Percentiles rank a stretch among this genome's conserved stretches.
Evolutionary conservation across 1,284 basidiomycete species (phyloP).

Genomic region (Cutaneotrichosporon curvatum): DNA sequence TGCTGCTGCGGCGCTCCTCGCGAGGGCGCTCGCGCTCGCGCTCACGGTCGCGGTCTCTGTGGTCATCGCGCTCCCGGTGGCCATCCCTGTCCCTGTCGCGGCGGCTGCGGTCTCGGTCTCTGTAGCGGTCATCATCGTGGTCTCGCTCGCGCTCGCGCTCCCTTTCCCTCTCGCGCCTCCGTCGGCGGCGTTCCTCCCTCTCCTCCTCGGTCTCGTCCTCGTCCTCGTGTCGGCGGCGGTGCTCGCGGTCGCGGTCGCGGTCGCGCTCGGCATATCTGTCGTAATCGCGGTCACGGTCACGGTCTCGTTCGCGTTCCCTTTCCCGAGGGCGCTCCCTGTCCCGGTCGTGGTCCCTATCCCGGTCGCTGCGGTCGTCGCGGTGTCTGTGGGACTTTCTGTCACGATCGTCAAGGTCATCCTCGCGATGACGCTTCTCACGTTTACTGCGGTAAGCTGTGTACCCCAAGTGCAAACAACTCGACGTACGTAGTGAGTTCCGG

Average conservation of each 20-base stretch:
- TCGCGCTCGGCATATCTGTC: slow-evolving; percentile 4
- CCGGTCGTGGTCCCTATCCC: slow-evolving; percentile 47
- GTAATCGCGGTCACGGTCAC: slow-evolving; percentile 21
- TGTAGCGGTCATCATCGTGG: slow-evolving; percentile 12
- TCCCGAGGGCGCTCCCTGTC: slow-evolving; percentile 8
- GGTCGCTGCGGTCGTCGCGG: slow-evolving; percentile 52
- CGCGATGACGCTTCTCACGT: slow-evolving; percentile 49
- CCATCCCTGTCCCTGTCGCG: slow-evolving; percentile 32
- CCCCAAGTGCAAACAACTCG: no score
- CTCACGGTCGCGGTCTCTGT: slow-evolving; percentile 4
- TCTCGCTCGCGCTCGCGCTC: slow-evolving; percentile 1
- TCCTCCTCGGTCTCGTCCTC: neutral
- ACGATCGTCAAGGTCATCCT: slow-evolving; percentile 41
- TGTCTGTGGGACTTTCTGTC: slow-evolving; percentile 53
- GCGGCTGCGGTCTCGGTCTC: slow-evolving; percentile 51
- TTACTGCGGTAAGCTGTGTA: slow-evolving; percentile 26
- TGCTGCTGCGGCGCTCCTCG: slow-evolving; percentile 19
- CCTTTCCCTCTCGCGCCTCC: neutral
- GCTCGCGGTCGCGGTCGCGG: neutral
- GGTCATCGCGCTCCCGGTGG: slow-evolving; percentile 6
- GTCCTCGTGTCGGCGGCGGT: neutral
- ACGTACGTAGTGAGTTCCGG: slow-evolving; percentile 41
- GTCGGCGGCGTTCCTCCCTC: neutral
- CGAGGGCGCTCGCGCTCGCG: slow-evolving; percentile 18
- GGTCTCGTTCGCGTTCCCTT: slow-evolving; percentile 22